These are phyloP conservation scores for Acer yangbiense DNA, from an alignment of 345 rosid genomes.

Conservation along the genomic window DNA sequence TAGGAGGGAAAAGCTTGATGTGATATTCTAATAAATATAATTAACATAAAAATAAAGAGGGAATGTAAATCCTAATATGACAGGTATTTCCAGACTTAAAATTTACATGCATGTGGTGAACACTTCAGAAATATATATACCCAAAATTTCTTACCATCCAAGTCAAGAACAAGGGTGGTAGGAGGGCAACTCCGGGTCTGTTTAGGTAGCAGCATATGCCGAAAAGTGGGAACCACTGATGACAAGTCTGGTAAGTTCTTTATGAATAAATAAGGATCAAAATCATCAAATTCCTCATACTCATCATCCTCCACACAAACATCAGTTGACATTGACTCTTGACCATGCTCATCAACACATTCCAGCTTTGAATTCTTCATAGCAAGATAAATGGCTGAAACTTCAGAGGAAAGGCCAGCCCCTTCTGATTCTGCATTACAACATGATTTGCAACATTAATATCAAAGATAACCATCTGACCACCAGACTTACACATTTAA, in stretches of 20 bases:
- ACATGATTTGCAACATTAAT: conserved; percentile 37
- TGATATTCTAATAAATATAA: background rate
- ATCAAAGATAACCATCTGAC: conserved; percentile 42
- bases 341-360: conserved; percentile 84
- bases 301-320: conserved; percentile 72
- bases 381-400: conserved; percentile 92
- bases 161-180: conserved; percentile 89
- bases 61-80: background rate
- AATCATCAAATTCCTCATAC: conserved; percentile 81
- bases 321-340: conserved; percentile 68
- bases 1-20: background rate
- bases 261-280: conserved; percentile 90
- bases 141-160: conserved; percentile 72
- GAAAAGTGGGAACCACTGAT: conserved; percentile 84
- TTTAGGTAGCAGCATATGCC: conserved; percentile 82
- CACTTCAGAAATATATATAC: background rate
- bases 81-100: background rate
- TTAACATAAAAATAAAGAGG: conserved; percentile 10
- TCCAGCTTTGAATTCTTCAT: conserved; percentile 96
- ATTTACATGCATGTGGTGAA: background rate
- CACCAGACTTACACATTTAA: conserved; percentile 34
- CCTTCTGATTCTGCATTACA: conserved; percentile 54
- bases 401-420: conserved; percentile 63
- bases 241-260: conserved; percentile 90
- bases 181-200: conserved; percentile 98